A percentile compares a stretch with the other conserved stretches of the same genome.
Evolutionary conservation across 441 rosid species (phyloP).

Genomic region (Theobroma grandiflorum): DNA sequence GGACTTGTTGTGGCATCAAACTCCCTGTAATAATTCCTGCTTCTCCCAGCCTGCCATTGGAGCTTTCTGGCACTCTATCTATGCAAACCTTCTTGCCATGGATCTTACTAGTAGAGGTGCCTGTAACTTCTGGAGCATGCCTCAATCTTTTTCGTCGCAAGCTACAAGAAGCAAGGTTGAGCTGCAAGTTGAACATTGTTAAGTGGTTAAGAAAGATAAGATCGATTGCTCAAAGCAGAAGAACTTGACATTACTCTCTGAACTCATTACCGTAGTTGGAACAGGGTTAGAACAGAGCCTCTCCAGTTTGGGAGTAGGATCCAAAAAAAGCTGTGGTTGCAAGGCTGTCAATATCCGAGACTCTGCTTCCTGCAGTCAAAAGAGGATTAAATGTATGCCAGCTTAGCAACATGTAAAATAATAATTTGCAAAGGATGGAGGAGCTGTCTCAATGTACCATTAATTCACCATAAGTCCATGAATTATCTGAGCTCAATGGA

Average conservation of each 20-base stretch:
- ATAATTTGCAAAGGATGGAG: conserved; percentile 22
- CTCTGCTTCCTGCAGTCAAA: conserved; percentile 80
- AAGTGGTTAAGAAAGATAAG: conserved; percentile 32
- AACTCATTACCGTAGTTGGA: conserved; percentile 59
- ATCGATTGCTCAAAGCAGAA: conserved; percentile 25
- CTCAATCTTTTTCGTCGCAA: conserved; percentile 77
- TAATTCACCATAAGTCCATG: conserved; percentile 97
- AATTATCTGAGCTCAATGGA: conserved; percentile 72
- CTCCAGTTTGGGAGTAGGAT: conserved; percentile 92
- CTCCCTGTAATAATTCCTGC: conserved; percentile 56
- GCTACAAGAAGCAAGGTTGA: conserved; percentile 66
- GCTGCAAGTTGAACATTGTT: conserved; percentile 58
- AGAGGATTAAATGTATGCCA: conserved; percentile 12
- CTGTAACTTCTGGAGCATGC: conserved; percentile 70
- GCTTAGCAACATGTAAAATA: not conserved
- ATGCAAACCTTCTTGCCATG: conserved; percentile 84
- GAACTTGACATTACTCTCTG: not conserved
- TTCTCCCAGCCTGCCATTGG: conserved; percentile 59
- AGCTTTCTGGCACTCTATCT: conserved; percentile 76
- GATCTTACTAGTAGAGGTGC: conserved; percentile 63
- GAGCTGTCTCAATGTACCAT: conserved; percentile 62
- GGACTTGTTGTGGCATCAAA: conserved; percentile 64
- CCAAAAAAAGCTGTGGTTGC: conserved; percentile 91
- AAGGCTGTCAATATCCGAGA: conserved; percentile 91
- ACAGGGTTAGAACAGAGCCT: conserved; percentile 67